Base-by-base conservation (phyloP, 2,329 filamentous ascomycete genomes). In the Apiospora kogelbergensis region DNA sequence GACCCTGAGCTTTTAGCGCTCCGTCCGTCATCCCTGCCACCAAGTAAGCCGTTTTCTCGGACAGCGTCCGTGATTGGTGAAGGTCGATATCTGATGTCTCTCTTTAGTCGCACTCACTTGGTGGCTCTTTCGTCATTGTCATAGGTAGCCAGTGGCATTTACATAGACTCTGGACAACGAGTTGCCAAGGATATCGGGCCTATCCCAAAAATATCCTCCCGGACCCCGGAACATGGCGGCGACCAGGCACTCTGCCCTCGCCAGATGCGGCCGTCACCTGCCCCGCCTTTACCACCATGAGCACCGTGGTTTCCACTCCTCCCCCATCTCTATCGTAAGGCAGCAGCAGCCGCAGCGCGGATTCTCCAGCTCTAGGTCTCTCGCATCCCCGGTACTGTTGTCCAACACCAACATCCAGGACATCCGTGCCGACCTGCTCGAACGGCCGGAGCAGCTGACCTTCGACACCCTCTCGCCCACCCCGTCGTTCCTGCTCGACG, bases 401-500 rank as follows among this genome's bases (percentile, higher is more conserved):
- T n/a, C n/a, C n/a, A n/a, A n/a, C n/a, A n/a, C n/a, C 64, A 69
- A 73, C 66, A 69, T 76, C 15, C 71, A 73, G 42, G 63, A 69
- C 42, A 73, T 77, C 66, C 73, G 68, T 63, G 68, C 69, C 17
- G 72, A 74, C 37, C 74, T 79, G 75, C 63, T 76, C 3, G 69
- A 69, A 41, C 76, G 76, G 30, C 71, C 70, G 20, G 48, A 71
- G 17, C 74, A 75, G 45, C 26, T 74, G 15, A 75, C 71, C 65
- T 68, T 37, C 60, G 77, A 78, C 65, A 67, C 70, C 10, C 72
- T 91, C 70, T 84, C 86, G 42, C 87, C 90, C 0, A 89, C 87
- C 68, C 86, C 84, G 37, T 91, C 90, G 0, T 84, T 90, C 79
- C 88, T 93, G 63, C 86, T 97, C 63, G 84, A 85, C 72, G 82